phyloP scores from a whole-genome alignment of 2,329 filamentous ascomycete species.

The Cladophialophora chaetospira region DNA sequence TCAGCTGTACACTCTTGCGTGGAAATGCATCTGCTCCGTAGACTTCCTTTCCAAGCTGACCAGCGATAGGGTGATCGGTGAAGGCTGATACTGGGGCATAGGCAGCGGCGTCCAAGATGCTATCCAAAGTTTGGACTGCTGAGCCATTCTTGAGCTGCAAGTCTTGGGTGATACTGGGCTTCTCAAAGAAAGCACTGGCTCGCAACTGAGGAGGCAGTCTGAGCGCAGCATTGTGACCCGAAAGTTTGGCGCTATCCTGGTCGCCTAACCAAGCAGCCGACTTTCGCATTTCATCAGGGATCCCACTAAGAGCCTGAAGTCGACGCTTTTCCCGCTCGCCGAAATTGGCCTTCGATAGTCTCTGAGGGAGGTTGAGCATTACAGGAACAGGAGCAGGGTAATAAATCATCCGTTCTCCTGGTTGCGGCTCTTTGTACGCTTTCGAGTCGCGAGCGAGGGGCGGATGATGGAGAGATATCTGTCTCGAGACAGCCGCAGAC shows the following conservation, averaged over 20 bases:
- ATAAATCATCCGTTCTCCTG: constrained; percentile 81
- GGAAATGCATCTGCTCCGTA: constrained; percentile 56
- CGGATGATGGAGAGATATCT: constrained; percentile 43
- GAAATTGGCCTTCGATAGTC: constrained; percentile 72
- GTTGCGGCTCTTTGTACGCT: constrained; percentile 47
- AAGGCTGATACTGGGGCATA: constrained; percentile 87
- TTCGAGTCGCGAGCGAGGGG: constrained; percentile 44
- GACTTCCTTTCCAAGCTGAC: constrained; percentile 71
- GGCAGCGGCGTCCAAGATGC: constrained; percentile 86
- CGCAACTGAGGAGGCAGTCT: constrained; percentile 79
- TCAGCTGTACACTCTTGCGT: constrained; percentile 36
- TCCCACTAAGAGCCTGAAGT: constrained; percentile 69
- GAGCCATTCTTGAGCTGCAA: constrained; percentile 70
- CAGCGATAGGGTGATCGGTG: constrained; percentile 82
- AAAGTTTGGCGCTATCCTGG: constrained; percentile 29
- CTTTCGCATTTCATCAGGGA: constrained; percentile 58
- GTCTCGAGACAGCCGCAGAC: constrained; percentile 33
- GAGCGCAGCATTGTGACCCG: constrained; percentile 19
- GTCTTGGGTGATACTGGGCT: constrained; percentile 59
- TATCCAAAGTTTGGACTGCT: constrained; percentile 84
- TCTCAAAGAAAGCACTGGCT: constrained; percentile 89
- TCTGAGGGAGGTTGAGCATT: constrained; percentile 88
- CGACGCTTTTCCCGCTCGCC: constrained; percentile 68
- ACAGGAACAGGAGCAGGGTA: constrained; percentile 94
- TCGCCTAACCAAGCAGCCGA: constrained; percentile 52